Percentiles rank a stretch among this genome's conserved stretches.
Conservation (phyloP, 805 yeast species). For the Tetrapisispora namnaoensis region DNA sequence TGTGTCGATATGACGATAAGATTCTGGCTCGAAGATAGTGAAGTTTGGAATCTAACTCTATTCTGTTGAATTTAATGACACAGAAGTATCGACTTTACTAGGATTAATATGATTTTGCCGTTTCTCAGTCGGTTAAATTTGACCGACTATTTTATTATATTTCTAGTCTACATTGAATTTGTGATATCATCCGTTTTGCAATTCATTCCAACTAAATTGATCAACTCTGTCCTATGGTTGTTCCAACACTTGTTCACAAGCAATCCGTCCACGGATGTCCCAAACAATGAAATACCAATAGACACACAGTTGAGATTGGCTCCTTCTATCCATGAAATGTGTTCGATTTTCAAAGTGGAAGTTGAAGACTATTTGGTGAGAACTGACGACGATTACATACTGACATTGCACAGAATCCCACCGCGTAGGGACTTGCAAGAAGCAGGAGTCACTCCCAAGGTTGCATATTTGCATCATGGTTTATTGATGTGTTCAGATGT, state of each 20-base stretch:
- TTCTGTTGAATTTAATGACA: too few relatives aligned
- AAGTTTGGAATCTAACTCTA: too few relatives aligned
- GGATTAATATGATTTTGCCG: neutral
- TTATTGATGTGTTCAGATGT: slow-evolving; percentile 80
- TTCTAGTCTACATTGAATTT: slow-evolving; percentile 38
- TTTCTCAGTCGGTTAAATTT: slow-evolving; percentile 37
- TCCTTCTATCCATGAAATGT: slow-evolving; percentile 52
- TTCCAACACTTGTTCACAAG: neutral
- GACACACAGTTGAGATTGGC: slow-evolving; percentile 28
- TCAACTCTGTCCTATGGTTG: neutral
- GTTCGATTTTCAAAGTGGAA: slow-evolving; percentile 54
- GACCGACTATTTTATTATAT: slow-evolving; percentile 40
- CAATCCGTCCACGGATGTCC: neutral
- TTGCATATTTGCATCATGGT: slow-evolving; percentile 86
- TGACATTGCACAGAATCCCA: slow-evolving; percentile 65
- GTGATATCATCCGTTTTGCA: neutral
- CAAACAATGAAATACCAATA: slow-evolving; percentile 12
- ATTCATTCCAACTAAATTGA: slow-evolving; percentile 1
- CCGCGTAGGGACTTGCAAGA: slow-evolving; percentile 26
- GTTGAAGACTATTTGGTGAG: slow-evolving; percentile 69
- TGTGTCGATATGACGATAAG: too few relatives aligned
- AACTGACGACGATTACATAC: slow-evolving; percentile 67
- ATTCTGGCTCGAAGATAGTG: too few relatives aligned
- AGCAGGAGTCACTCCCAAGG: slow-evolving; percentile 27
- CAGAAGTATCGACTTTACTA: too few relatives aligned